phyloP scores from a whole-genome alignment of 2,329 filamentous ascomycete species.

The Trichophyton verrucosum region DNA sequence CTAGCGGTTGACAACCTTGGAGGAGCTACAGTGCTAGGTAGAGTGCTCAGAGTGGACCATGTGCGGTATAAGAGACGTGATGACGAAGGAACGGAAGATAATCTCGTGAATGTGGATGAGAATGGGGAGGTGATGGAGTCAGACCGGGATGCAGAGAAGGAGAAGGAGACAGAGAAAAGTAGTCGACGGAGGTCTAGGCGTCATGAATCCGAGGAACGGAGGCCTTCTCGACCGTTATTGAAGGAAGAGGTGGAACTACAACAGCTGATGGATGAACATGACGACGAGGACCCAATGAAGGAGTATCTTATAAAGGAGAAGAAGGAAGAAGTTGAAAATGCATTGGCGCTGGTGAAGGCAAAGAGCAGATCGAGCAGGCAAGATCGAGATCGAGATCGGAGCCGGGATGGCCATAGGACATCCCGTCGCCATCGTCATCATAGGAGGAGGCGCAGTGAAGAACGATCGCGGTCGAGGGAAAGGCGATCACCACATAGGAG shows the following conservation, averaged over 20 bases:
- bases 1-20: conserved; percentile 92
- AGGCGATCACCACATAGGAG: conserved; percentile 20
- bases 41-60: conserved; percentile 79
- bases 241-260: conserved; percentile 73
- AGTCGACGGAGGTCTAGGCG: conserved; percentile 12
- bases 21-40: conserved; percentile 68
- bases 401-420: conserved; percentile 26
- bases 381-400: conserved; percentile 36
- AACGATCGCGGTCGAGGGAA: conserved; percentile 21
- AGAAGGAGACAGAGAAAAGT: conserved; percentile 21
- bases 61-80: conserved; percentile 81
- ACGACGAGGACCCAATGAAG: conserved; percentile 98
- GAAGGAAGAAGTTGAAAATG: conserved; percentile 70
- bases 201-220: conserved; percentile 12
- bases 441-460: conserved; percentile 23
- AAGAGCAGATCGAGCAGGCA: conserved; percentile 26
- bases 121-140: conserved; percentile 18
- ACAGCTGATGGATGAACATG: conserved; percentile 62
- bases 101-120: conserved; percentile 38
- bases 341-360: conserved; percentile 35
- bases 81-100: conserved; percentile 43
- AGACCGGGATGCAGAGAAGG: conserved; percentile 22
- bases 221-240: conserved; percentile 47
- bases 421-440: conserved; percentile 33
- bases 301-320: conserved; percentile 79